Base-by-base conservation (phyloP, 2,329 filamentous ascomycete genomes). In the Penicillium sp. region DNA sequence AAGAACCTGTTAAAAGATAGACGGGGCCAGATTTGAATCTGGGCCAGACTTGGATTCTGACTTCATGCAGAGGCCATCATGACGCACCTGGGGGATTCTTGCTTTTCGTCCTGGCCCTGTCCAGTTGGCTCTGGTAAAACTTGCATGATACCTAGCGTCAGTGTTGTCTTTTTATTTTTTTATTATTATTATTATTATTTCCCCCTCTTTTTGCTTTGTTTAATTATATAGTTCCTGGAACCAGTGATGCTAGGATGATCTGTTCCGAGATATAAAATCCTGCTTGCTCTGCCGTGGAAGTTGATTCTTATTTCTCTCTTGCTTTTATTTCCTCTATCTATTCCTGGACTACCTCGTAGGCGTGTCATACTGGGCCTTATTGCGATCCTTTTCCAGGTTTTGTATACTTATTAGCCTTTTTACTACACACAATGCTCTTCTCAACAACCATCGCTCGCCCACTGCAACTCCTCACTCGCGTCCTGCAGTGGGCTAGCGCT, bases 51-150 rank as follows among this genome's bases (percentile, higher is more conserved):
- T 22, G 29, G 42, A 39, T 51, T 45, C 38, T 61, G 58, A 63
- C 63, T 67, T 63, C 61, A 65, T 66, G 53, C 55, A 53, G 52
- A 55, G 42, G 29, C 34, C 58, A 68, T 65, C 60, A 68, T 71
- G 66, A 70, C 66, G 65, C 67, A 66, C 66, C 62, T 68, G 64
- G 68, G 58, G 66, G 62, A 62, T 55, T 52, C 46, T 37, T 43
- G 16, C 8, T 43, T 45, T 29, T 43, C 20, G 29, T 58, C 48
- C n/a, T n/a, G n/a, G n/a, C n/a, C n/a, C n/a, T n/a, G n/a, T n/a
- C n/a, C n/a, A n/a, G n/a, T n/a, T n/a, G n/a, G n/a, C n/a, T n/a
- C n/a, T n/a, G n/a, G n/a, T n/a, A n/a, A n/a, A n/a, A n/a, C n/a
- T n/a, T 42, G 29, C 37, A 53, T 54, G 58, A 44, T 38, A 50